Percentiles rank a stretch among this genome's conserved stretches.
These are phyloP conservation scores for Apiospora koreana DNA, from an alignment of 2,329 filamentous ascomycete genomes.

Conservation along the genomic window DNA sequence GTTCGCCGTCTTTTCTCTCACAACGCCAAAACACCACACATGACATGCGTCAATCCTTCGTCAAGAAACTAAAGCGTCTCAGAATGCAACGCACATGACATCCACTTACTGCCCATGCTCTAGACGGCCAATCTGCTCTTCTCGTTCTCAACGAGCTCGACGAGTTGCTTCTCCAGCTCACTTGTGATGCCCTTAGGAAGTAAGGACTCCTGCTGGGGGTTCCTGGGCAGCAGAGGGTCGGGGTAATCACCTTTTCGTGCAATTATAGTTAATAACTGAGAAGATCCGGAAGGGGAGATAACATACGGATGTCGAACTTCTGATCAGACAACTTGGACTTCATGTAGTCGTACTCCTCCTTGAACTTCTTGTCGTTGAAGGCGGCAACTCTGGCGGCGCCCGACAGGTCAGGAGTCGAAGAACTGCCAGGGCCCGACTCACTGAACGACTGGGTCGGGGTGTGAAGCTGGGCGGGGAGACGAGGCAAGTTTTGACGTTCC, in stretches of 20 bases:
- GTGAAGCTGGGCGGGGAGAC: constrained; percentile 25
- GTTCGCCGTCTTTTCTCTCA: neutral
- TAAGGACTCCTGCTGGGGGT: constrained; percentile 32
- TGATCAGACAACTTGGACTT: constrained; percentile 44
- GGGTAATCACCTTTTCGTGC: constrained; percentile 39
- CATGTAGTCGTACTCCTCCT: constrained; percentile 44
- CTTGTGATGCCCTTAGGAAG: constrained; percentile 41
- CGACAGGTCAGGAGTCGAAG: constrained; percentile 17
- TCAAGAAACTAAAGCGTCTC: neutral
- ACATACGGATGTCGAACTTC: constrained; percentile 48
- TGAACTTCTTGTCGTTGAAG: constrained; percentile 38
- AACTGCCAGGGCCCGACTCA: constrained; percentile 24
- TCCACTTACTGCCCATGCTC: neutral
- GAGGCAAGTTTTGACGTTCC: constrained; percentile 23
- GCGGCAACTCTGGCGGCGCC: neutral
- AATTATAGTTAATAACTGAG: neutral
- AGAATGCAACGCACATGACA: neutral
- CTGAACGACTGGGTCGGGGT: constrained; percentile 33
- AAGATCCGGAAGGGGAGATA: neutral
- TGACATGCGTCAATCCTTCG: neutral
- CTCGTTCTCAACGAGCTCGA: constrained; percentile 33
- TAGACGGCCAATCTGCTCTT: constrained; percentile 16
- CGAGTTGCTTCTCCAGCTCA: constrained; percentile 43
- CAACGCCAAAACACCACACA: constrained; percentile 1
- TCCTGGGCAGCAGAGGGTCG: constrained; percentile 47